Base-by-base conservation (phyloP, 345 rosid genomes). In the Nephelium lappaceum region DNA sequence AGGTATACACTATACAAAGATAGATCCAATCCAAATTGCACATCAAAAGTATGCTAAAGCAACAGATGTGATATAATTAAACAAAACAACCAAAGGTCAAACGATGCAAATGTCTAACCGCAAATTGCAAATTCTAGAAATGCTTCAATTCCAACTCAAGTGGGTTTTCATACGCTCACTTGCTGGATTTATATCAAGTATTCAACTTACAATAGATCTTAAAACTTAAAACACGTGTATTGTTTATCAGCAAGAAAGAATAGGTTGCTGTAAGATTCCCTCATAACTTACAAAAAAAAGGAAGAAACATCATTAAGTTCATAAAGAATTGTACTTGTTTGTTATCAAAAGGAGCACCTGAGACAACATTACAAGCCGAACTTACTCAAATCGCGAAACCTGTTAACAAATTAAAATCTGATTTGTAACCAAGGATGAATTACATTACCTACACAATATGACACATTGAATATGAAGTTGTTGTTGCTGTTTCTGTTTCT, bases 361-460 rank as follows among this genome's bases (percentile, higher is more conserved):
- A 69, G 76, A 75, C 42, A 77, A 63, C 60, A 58, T 43, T 74
- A 62, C 65, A 82, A 73, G 69, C 73, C 72, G 84, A 85, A 79
- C 73, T 77, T 65, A 84, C 73, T 68, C 62, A 11, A 77, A 81
- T 63, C 23, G 71, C 74, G 25, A 81, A 45, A 78, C 51, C 71
- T 73, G 80, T 71, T 53, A 79, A 71, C 75, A 80, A 69, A 57
- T 83, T 81, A 72, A 27, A 67, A 69, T 77, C 67, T 81, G 85
- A 66, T 83, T 70, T 83, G 71, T 78, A 77, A 76, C 38, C 47
- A 49, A 81, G 67, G 77, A 31, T 31, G 36, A 73, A 79, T 79
- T 80, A 75, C 83, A 79, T 86, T 80, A 80, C 88, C 91, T 79
- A 88, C 83, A 83, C 74, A 81, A 69, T 83, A 86, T 80, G 82